Evolutionary conservation across 352 stramenopile genomes (phyloP).

Genomic region (Globisporangium nagaii): DNA sequence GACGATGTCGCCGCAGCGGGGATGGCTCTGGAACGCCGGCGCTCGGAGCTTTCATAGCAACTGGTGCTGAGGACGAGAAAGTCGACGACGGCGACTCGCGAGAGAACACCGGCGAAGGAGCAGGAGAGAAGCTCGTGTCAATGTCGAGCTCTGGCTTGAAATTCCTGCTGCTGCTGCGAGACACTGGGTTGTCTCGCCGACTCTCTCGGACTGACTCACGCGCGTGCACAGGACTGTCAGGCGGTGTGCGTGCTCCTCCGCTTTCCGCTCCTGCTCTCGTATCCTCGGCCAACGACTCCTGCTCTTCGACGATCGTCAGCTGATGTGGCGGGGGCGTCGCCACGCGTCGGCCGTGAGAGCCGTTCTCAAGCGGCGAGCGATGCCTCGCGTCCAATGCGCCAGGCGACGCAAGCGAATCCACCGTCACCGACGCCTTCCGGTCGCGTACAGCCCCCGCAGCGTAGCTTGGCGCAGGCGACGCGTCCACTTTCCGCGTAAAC

Average conservation of each 20-base stretch:
- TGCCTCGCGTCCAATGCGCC: background rate
- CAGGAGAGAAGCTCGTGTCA: background rate
- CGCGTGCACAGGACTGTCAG: constrained; percentile 6
- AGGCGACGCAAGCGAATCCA: constrained; percentile 19
- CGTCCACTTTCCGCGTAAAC: constrained; percentile 35
- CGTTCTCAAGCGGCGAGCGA: background rate
- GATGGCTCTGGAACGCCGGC: background rate
- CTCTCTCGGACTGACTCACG: constrained; percentile 5
- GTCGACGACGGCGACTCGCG: background rate
- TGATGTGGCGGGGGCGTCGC: constrained; percentile 7
- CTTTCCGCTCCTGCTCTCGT: background rate
- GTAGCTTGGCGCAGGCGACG: background rate
- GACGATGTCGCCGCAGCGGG: background rate
- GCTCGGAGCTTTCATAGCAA: background rate
- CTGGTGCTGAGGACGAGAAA: too few species aligned
- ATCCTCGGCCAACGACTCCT: background rate
- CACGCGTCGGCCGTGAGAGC: background rate
- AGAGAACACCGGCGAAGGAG: background rate
- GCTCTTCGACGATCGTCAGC: constrained; percentile 6
- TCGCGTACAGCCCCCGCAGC: constrained; percentile 3
- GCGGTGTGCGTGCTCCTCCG: constrained; percentile 4
- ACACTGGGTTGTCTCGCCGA: background rate
- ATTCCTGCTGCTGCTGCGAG: background rate
- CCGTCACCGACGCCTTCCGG: constrained; percentile 27
- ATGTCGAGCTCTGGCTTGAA: constrained; percentile 11